Base-by-base conservation (phyloP, 164 flowering plant genomes). In the Dillenia turbinata region DNA sequence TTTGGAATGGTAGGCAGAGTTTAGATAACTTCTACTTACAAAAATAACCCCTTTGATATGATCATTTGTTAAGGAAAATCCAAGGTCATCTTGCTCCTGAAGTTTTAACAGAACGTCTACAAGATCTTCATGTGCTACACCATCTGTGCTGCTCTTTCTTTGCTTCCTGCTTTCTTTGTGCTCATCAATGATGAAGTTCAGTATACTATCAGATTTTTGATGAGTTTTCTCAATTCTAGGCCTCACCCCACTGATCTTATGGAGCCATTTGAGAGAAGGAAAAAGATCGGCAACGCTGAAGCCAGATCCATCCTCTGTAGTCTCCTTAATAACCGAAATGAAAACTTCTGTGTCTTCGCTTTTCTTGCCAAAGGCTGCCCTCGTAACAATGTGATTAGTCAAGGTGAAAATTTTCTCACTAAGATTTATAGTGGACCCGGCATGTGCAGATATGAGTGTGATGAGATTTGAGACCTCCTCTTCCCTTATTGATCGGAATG, bases 321-420 rank as follows among this genome's bases (percentile, higher is more conserved):
- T 13, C 52, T 71, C 71, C 10, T 24, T 14, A 0, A 65, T 16
- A 9, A 44, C n/a, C 2, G 63, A 57, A 1, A 63, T 17, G 59
- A 71, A 71, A 11, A 15, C 60, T 10, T 70, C 66, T 43, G 58
- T 63, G 9, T 65, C 68, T 19, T 54, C 55, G 47, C 64, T 66
- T 52, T 62, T 67, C 61, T 66, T 64, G 1, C 82, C 79, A 52
- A 72, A 70, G 0, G 71, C 72, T 1, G 73, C 72, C 56, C 69
- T 66, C 9, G 70, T 60, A 9, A 45, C 61, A 4, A 71, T 16
- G 10, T 56, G 53, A 49, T 59, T 70, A 0, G 67, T 61, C 52
- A 71, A 13, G 10, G 68, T 10, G 22, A 51, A 63, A 17, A 75
- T 2, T 51, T 17, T 50, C 43, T 73, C 59, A 2, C 66, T 63